Evolutionary conservation across 2,329 filamentous ascomycete genomes (phyloP).

Genomic region (Talaromyces sp.): DNA sequence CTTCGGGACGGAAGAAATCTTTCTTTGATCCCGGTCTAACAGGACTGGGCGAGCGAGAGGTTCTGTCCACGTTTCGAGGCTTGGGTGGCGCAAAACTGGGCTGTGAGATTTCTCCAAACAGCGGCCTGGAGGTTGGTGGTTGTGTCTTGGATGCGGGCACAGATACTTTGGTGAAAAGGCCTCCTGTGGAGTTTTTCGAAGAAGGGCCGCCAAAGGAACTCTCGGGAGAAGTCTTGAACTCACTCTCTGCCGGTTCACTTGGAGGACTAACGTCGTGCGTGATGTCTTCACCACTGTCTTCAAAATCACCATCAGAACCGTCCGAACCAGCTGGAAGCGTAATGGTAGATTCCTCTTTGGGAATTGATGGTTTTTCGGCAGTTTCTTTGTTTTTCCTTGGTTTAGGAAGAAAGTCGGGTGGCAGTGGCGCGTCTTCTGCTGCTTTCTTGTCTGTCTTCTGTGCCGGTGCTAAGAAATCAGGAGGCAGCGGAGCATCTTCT

Average conservation of each 20-base stretch:
- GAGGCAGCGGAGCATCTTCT: slow-evolving; percentile 17
- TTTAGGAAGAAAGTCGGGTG: slow-evolving; percentile 18
- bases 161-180: slow-evolving; percentile 35
- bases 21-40: slow-evolving; percentile 29
- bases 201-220: slow-evolving; percentile 39
- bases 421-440: slow-evolving; percentile 20
- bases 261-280: slow-evolving; percentile 33
- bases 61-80: slow-evolving; percentile 25
- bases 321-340: slow-evolving; percentile 33
- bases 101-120: slow-evolving; percentile 43
- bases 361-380: slow-evolving; percentile 15
- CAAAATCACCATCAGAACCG: slow-evolving; percentile 37
- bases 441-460: slow-evolving; percentile 12
- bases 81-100: slow-evolving; percentile 34
- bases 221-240: slow-evolving; percentile 37
- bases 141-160: slow-evolving; percentile 24
- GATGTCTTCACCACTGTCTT: slow-evolving; percentile 44
- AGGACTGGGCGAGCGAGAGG: slow-evolving; percentile 43
- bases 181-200: slow-evolving; percentile 33
- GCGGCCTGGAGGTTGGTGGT: slow-evolving; percentile 21
- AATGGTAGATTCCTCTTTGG: slow-evolving; percentile 23
- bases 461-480: slow-evolving; percentile 14
- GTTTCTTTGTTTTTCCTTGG: slow-evolving; percentile 11
- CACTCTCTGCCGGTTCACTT: slow-evolving; percentile 23
- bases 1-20: slow-evolving; percentile 26